These are phyloP conservation scores for Cyphellophora europaea DNA, from an alignment of 2,329 filamentous ascomycete genomes.

Conservation along the genomic window DNA sequence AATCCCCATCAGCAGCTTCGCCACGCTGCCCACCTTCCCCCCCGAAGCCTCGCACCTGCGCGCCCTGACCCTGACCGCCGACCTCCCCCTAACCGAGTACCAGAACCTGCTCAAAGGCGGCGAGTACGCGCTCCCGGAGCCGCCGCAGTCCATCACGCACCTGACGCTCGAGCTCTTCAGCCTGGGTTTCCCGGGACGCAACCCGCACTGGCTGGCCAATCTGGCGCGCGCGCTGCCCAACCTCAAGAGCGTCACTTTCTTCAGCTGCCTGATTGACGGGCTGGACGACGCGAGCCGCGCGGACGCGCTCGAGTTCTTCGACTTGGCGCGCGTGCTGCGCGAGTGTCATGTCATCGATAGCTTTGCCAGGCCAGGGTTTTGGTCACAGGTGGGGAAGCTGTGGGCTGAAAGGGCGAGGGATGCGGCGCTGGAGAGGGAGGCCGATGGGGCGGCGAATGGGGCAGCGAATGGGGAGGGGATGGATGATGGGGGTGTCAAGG, in stretches of 20 bases:
- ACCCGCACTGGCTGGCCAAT: constrained; percentile 30
- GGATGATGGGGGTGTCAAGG: constrained; percentile 26
- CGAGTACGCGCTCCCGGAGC: constrained; percentile 22
- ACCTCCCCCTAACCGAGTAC: constrained; percentile 40
- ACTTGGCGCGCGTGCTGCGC: constrained; percentile 23
- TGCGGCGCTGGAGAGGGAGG: not conserved
- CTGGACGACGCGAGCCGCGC: constrained; percentile 27
- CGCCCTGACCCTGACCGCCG: constrained; percentile 38
- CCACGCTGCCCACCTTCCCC: constrained; percentile 34
- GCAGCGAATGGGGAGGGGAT: constrained; percentile 2
- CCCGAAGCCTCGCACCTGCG: constrained; percentile 32
- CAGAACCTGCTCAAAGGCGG: constrained; percentile 25
- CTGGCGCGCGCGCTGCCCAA: constrained; percentile 31
- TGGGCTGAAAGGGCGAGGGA: constrained; percentile 9
- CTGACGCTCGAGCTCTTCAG: constrained; percentile 41
- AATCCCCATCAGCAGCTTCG: constrained; percentile 36
- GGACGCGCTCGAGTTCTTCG: constrained; percentile 34
- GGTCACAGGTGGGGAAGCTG: constrained; percentile 21
- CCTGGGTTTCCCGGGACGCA: constrained; percentile 31
- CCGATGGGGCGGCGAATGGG: not conserved
- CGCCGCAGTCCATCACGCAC: constrained; percentile 31
- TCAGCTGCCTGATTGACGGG: constrained; percentile 37
- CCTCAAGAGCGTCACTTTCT: constrained; percentile 34
- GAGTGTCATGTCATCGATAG: constrained; percentile 40
- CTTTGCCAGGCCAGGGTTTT: constrained; percentile 34